These are phyloP conservation scores for Omphalotus guepiniiformis DNA, from an alignment of 768 basidiomycete species.

Conservation along the genomic window DNA sequence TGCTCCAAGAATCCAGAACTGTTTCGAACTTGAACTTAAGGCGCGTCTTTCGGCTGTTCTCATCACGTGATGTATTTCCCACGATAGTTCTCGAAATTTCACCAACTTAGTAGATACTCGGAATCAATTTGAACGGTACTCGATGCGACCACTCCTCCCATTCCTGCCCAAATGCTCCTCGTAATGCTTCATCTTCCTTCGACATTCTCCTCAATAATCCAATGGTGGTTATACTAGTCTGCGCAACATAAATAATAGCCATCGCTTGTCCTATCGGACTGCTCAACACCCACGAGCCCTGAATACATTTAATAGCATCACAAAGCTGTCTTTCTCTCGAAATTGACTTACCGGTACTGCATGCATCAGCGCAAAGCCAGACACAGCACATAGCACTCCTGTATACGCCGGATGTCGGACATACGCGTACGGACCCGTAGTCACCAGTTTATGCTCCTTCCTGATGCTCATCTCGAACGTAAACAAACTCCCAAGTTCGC, in stretches of 20 bases:
- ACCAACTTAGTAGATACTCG: conserved; percentile 35
- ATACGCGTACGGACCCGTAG: conserved; percentile 41
- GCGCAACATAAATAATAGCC: conserved; percentile 19
- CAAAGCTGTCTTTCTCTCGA: neutral
- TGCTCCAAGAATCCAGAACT: neutral
- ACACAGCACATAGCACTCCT: conserved; percentile 32
- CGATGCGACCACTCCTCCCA: conserved; percentile 40
- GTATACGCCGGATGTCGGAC: conserved; percentile 52
- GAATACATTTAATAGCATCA: conserved; percentile 4
- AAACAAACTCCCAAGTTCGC: conserved; percentile 42
- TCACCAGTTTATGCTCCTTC: conserved; percentile 41
- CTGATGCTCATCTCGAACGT: conserved; percentile 51
- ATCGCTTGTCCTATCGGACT: conserved; percentile 27
- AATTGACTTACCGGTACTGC: conserved; percentile 4
- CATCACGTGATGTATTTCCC: neutral
- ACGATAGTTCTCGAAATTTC: conserved; percentile 3
- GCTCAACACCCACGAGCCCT: conserved; percentile 43
- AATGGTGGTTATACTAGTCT: conserved; percentile 27
- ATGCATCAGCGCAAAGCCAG: conserved; percentile 27
- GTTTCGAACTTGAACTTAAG: too few species aligned
- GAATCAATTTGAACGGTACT: conserved; percentile 47
- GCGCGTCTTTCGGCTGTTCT: too few species aligned
- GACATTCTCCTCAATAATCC: conserved; percentile 37
- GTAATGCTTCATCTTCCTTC: conserved; percentile 42
- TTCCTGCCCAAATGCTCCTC: conserved; percentile 34